These are phyloP conservation scores for Trichoderma pleuroti DNA, from an alignment of 2,329 filamentous ascomycete genomes.

Conservation along the genomic window DNA sequence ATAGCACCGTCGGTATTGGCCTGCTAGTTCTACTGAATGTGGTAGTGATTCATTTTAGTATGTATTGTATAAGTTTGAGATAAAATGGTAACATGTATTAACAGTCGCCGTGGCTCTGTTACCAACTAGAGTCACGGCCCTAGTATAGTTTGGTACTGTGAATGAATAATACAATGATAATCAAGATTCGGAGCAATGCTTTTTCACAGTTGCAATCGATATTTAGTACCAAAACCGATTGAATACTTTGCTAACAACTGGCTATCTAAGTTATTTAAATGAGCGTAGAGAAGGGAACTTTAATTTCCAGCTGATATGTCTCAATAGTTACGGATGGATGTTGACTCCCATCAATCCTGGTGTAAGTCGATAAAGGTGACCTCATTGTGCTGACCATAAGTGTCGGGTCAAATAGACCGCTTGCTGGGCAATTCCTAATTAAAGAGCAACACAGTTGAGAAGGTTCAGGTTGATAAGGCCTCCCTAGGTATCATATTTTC, in stretches of 20 bases:
- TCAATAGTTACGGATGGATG: neutral
- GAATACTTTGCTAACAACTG: neutral
- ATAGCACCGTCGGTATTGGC: neutral
- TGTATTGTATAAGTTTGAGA: too few relatives aligned
- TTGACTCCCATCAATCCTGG: neutral
- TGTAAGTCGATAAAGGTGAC: neutral
- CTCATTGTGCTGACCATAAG: neutral
- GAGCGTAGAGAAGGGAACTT: neutral
- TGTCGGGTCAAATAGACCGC: neutral
- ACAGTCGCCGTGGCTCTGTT: too few relatives aligned
- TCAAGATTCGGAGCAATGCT: neutral
- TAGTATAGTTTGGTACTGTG: neutral
- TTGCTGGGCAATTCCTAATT: neutral
- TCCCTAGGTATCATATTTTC: neutral
- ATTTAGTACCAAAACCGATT: neutral
- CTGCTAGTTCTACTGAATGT: too few relatives aligned
- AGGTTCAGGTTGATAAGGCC: neutral
- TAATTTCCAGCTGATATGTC: neutral
- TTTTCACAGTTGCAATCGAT: neutral
- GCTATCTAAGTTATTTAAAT: neutral
- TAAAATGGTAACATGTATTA: too few relatives aligned
- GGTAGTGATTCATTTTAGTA: too few relatives aligned
- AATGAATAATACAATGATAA: neutral
- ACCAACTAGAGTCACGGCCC: neutral
- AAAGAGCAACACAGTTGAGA: neutral